Base-by-base conservation (phyloP, 2,329 filamentous ascomycete species). In the Cladosporium sphaerospermum region DNA sequence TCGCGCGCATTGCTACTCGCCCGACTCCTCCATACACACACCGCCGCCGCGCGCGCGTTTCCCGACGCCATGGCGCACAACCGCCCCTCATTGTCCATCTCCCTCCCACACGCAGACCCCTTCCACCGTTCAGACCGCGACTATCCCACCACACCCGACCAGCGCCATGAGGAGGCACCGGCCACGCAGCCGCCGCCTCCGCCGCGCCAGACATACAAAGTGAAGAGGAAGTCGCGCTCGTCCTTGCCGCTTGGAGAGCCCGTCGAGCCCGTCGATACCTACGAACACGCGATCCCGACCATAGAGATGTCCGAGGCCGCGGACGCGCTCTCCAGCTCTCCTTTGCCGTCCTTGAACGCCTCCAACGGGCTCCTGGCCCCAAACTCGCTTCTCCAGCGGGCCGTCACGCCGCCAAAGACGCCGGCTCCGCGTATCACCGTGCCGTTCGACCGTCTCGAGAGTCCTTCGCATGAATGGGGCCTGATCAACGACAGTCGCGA, bases 371-470 rank as follows among this genome's bases (percentile, higher is more conserved):
- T 70, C 53, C 69, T 78, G 23, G 73, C 74, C 23, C 76, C 76
- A 9, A 59, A 67, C 23, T 57, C 67, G 16, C 51, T 62, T 19
- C 56, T 63, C 32, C 58, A 63, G 31, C 73, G 73, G 52, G 64
- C 72, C 36, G 59, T 73, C 18, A 75, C 75, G 11, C 72, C 75
- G 10, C 76, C 76, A 31, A 77, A 73, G 60, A 78, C 76, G 3
- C 76, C 76, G 2, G 67, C 71, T 8, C 68, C 70, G 14, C 74
- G 56, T 3, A 63, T 64, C 56, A 60, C 46, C 49, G 59, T 62
- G 43, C 54, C 53, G 10, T 40, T 59, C 11, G 61, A 62, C 43
- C 39, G 37, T 11, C 16, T 46, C 9, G 47, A 55, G 19, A 62
- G 56, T 44, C 59, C 62, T 16, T 54, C 58, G 9, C 56, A 67